Percentiles rank a stretch among this genome's conserved stretches.
phyloP scores from a whole-genome alignment of 1,139 yeast species.

The Saccharomyces hybrid region DNA sequence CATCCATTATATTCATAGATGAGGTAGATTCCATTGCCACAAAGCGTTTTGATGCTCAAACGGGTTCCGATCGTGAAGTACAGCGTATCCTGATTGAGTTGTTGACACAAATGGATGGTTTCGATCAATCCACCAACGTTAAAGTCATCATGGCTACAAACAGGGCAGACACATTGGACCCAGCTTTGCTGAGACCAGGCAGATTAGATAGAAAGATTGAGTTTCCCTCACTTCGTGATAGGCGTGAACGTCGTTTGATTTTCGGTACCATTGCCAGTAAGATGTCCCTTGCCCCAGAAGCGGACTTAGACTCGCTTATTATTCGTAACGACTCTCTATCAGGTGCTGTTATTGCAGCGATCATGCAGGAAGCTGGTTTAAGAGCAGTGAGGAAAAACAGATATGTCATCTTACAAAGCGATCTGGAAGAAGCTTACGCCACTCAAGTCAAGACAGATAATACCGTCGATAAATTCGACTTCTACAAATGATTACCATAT shows the following conservation, averaged over 20 bases:
- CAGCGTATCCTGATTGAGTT: constrained; percentile 95
- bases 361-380: constrained; percentile 99
- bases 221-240: constrained; percentile 89
- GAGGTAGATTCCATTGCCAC: constrained; percentile 99
- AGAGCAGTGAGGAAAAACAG: constrained; percentile 97
- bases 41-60: constrained; percentile 97
- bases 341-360: constrained; percentile 97
- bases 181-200: constrained; percentile 95
- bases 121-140: constrained; percentile 90
- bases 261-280: constrained; percentile 94
- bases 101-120: constrained; percentile 98
- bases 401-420: constrained; percentile 90
- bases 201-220: constrained; percentile 97
- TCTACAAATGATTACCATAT: constrained; percentile 56
- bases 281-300: constrained; percentile 98
- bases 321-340: constrained; percentile 94
- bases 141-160: constrained; percentile 99
- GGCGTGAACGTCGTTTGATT: constrained; percentile 94
- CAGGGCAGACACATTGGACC: constrained; percentile 96
- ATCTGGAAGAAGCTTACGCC: constrained; percentile 94
- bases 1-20: constrained; percentile 93
- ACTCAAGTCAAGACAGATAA: constrained; percentile 92
- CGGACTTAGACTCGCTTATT: constrained; percentile 87
- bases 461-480: constrained; percentile 95
- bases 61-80: constrained; percentile 99